Base-by-base conservation (phyloP, 139 green algal genomes). In the Coelastrella sp. region DNA sequence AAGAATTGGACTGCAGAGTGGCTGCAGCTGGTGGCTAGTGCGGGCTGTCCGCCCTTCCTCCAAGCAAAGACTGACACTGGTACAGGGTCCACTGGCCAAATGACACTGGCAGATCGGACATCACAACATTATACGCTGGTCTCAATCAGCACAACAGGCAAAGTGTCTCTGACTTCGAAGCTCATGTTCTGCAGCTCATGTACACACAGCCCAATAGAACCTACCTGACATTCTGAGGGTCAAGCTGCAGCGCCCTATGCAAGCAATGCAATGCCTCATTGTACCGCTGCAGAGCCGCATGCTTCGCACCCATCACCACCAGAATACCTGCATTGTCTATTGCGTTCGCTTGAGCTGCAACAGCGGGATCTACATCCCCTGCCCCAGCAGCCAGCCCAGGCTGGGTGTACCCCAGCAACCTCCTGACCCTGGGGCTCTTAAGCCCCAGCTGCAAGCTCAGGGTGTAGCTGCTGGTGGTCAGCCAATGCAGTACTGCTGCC, bases 401-500 rank as follows among this genome's bases (percentile, higher is more conserved):
- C 13, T 47, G 5, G 17, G 22, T 81, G 71, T 68, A 88, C 17
- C 88, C 80, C 23, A 91, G 19, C 23, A 87, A 4, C 16, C 20
- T 16, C 7, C 80, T 32, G 13, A 91, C 68, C 3, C 3, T 7
- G 7, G 86, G 22, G 68, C 54, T 58, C 13, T 23, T 60, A 64
- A 84, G 32, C 23, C 74, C 77, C 5, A 93, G 89, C 91, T 94
- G 91, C 57, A 96, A 92, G 5, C 32, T 65, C 17, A 97, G 92
- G 23, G 95, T 94, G 81, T 94, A 94, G 32, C 58, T 80, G 61
- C 92, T 93, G 83, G 85, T 94, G 5, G 92, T 88, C 5, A 91
- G 47, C 96, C 96, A 98, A 90, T 98, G 97, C 83, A 96, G 92
- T 47, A 97, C 88, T 8, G 95, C 91, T n/a, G 90, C 94, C 54